Conservation (phyloP, 768 basidiomycete species). For the Phlebiopsis flavidoalba region DNA sequence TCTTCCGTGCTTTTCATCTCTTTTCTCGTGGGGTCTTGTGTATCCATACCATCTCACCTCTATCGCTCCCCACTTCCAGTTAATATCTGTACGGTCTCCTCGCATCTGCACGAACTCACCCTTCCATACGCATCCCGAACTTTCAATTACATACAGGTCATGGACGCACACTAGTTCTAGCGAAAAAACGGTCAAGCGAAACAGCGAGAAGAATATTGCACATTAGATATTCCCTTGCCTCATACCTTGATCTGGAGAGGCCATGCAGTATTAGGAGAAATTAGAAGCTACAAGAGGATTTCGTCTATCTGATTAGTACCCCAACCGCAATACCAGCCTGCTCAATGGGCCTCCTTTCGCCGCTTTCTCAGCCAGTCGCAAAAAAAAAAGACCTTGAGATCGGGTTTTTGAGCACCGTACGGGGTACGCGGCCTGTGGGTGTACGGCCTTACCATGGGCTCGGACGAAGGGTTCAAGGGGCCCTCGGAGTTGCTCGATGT, state of each 20-base stretch:
- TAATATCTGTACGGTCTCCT: neutral
- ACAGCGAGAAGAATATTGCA: too few species aligned
- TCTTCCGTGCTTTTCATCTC: neutral
- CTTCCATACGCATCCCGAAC: neutral
- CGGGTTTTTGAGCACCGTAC: slow-evolving; percentile 22
- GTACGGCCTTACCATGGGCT: slow-evolving; percentile 44
- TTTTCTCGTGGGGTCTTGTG: neutral
- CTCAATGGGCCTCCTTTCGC: slow-evolving; percentile 47
- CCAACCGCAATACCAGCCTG: slow-evolving; percentile 51
- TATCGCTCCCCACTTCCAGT: neutral
- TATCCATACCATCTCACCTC: neutral
- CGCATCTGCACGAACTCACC: neutral
- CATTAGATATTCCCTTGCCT: too few species aligned
- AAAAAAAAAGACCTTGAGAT: slow-evolving; percentile 17
- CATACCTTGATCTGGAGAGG: neutral
- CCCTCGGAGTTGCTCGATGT: slow-evolving; percentile 52
- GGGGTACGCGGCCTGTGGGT: slow-evolving; percentile 35
- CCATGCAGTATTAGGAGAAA: neutral
- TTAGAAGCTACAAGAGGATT: slow-evolving; percentile 27
- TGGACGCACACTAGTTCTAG: neutral
- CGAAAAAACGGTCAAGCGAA: too few species aligned
- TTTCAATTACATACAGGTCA: neutral
- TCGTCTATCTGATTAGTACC: slow-evolving; percentile 71
- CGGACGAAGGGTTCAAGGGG: slow-evolving; percentile 58
- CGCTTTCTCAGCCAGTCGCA: slow-evolving; percentile 34